Base-by-base conservation (phyloP, 139 green algal species). In the Coelastrella sp. region DNA sequence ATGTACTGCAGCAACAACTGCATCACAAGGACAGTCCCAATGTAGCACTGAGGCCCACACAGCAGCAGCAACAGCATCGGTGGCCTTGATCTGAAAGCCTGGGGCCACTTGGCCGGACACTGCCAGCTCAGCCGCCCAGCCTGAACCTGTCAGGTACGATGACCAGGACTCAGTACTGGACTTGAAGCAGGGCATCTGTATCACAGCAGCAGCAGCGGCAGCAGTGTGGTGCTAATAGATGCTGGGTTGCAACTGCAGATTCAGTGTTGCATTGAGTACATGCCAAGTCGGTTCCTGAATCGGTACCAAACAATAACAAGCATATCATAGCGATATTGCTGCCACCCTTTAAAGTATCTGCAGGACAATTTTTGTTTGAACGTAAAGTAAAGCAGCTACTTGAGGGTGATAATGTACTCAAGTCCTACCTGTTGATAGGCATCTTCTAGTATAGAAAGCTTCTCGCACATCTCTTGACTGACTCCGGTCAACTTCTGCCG, bases 51-150 rank as follows among this genome's bases (percentile, higher is more conserved):
- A 57, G 45, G 88, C 88, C 37, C 64, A 77, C 66, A 90, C 40
- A 13, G 78, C 53, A 53, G 53, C 80, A 19, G 83, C 83, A 27
- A 63, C 86, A 21, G 88, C 88, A 53, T 87, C 81, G 9, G 73
- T 73, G 0, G 86, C 88, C 2, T 81, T 67, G 23, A 92, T 90
- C 66, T 92, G 88, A 59, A 89, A 90, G 40, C 53, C 66, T 25
- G 41, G 62, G 67, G 80, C 67, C 50, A 83, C 13, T 71, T 34
- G 43, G 0, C 3, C 25, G 21, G 64, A 27, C 23, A 86, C 25
- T 38, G 43, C 13, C 62, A 87, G 51, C 75, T 90, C 88, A n/a
- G 60, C 41, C 21, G 11, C 5, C 88, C 88, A 91, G 21, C 7
- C 88, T 34, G 37, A 7, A 3, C 62, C 79, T 4, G 32, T 32